Conservation (phyloP, 139 green algal species). For the Chlamydomonas applanata region DNA sequence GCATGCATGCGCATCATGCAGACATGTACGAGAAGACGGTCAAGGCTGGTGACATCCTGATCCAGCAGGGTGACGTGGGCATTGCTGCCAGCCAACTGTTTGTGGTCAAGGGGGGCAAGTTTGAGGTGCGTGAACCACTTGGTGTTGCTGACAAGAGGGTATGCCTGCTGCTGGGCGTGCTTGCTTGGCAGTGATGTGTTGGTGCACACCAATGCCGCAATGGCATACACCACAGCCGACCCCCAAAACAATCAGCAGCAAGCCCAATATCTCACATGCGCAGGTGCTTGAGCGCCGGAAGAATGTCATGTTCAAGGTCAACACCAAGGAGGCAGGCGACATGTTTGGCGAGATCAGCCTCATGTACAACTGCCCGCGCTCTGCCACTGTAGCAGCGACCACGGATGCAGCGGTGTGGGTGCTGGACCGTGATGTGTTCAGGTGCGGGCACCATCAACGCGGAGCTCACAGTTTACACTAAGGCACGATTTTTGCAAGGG, state of each 20-base stretch:
- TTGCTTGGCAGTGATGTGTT: no score
- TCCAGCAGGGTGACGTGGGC: constrained; percentile 87
- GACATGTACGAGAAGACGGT: constrained; percentile 46
- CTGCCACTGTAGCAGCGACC: constrained; percentile 86
- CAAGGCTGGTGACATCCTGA: constrained; percentile 81
- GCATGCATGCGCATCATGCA: constrained; percentile 1
- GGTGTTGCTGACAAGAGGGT: no score
- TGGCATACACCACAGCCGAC: neutral
- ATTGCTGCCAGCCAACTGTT: constrained; percentile 86
- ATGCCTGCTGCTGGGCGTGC: no score
- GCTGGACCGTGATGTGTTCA: constrained; percentile 82
- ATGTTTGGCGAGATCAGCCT: constrained; percentile 53
- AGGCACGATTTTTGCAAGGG: no score
- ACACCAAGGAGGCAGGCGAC: constrained; percentile 53
- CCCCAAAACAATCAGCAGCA: neutral
- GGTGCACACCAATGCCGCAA: neutral
- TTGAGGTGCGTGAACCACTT: constrained; percentile 84
- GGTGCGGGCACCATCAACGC: constrained; percentile 20
- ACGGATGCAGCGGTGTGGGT: constrained; percentile 84
- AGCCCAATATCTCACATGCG: neutral
- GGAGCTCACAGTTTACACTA: no score
- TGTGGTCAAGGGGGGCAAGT: constrained; percentile 86
- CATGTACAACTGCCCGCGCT: constrained; percentile 78
- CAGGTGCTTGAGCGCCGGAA: constrained; percentile 59
- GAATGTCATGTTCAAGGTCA: constrained; percentile 49